Evolutionary conservation across 1,284 basidiomycete species (phyloP).

Genomic region (Ceratobasidium theobromae): DNA sequence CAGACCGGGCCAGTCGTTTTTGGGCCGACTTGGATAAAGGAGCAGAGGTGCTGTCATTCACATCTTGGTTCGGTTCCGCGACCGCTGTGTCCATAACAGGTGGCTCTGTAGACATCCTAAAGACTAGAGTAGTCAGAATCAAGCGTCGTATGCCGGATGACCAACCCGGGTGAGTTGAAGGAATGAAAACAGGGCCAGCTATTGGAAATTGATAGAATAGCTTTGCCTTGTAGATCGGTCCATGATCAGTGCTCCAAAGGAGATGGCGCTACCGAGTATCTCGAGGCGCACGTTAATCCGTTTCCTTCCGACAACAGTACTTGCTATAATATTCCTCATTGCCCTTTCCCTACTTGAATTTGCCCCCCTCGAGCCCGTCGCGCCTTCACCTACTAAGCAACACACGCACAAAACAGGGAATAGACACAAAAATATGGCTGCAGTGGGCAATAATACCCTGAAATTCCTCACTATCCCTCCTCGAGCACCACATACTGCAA

Average conservation of each 20-base stretch:
- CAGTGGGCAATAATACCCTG: conserved; percentile 10
- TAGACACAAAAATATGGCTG: conserved; percentile 1
- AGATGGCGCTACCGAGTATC: conserved; percentile 9
- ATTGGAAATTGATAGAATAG: conserved; percentile 19
- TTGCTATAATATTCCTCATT: conserved; percentile 15
- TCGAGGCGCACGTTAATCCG: conserved; percentile 17
- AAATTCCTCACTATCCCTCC: conserved; percentile 25
- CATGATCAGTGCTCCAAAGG: neutral
- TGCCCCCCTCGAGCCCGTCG: conserved; percentile 9
- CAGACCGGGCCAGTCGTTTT: conserved; percentile 72
- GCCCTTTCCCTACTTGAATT: conserved; percentile 29
- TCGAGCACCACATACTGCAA: conserved; percentile 14
- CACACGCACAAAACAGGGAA: neutral
- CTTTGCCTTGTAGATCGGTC: neutral
- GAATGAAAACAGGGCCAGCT: neutral
- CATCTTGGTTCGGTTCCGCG: neutral
- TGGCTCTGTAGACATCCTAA: conserved; percentile 15
- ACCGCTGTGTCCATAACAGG: no score
- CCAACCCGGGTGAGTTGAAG: neutral
- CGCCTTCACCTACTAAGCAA: neutral
- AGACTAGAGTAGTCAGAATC: no score
- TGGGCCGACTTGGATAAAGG: conserved; percentile 74
- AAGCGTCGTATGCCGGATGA: conserved; percentile 1
- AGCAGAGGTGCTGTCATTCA: neutral
- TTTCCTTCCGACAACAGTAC: conserved; percentile 19